These are phyloP conservation scores for Coemansia sp. DNA, from an alignment of 192 early-diverging fungal genomes.

Conservation along the genomic window DNA sequence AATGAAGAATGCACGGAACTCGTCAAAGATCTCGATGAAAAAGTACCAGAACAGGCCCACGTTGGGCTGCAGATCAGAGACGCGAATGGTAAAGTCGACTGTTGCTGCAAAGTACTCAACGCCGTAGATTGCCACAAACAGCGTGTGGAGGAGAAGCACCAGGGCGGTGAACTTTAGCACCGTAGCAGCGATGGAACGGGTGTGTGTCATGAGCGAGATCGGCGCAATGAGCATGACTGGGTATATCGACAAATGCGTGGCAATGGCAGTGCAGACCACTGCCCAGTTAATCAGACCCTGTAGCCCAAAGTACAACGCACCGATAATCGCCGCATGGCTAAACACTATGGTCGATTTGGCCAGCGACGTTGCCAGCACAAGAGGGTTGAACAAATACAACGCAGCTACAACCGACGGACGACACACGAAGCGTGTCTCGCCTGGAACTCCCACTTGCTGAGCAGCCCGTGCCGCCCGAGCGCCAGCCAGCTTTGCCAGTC, in stretches of 20 bases:
- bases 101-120: slow-evolving; percentile 32
- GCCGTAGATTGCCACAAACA: slow-evolving; percentile 28
- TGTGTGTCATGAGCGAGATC: slow-evolving; percentile 24
- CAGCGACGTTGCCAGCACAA: slow-evolving; percentile 71
- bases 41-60: slow-evolving; percentile 98
- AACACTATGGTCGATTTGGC: slow-evolving; percentile 73
- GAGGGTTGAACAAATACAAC: slow-evolving; percentile 79
- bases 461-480: slow-evolving; percentile 24
- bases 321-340: slow-evolving; percentile 71
- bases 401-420: slow-evolving; percentile 39
- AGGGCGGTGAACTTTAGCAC: slow-evolving; percentile 13
- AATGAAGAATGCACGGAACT: slow-evolving; percentile 92
- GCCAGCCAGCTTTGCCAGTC: slow-evolving; percentile 59
- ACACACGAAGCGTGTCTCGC: slow-evolving; percentile 46
- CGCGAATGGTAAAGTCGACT: slow-evolving; percentile 55
- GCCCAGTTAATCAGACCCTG: slow-evolving; percentile 50
- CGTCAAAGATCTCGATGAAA: slow-evolving; percentile 99
- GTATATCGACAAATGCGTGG: slow-evolving; percentile 84
- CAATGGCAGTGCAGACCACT: slow-evolving; percentile 73
- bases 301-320: slow-evolving; percentile 66
- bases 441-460: slow-evolving; percentile 23
- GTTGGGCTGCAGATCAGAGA: slow-evolving; percentile 92
- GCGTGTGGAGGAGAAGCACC: slow-evolving; percentile 17
- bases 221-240: slow-evolving; percentile 75
- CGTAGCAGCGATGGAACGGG: slow-evolving; percentile 2